A percentile compares a stretch with the other conserved stretches of the same genome.
phyloP scores from a whole-genome alignment of 1,284 basidiomycete species.

The Apiotrichum laibachii region DNA sequence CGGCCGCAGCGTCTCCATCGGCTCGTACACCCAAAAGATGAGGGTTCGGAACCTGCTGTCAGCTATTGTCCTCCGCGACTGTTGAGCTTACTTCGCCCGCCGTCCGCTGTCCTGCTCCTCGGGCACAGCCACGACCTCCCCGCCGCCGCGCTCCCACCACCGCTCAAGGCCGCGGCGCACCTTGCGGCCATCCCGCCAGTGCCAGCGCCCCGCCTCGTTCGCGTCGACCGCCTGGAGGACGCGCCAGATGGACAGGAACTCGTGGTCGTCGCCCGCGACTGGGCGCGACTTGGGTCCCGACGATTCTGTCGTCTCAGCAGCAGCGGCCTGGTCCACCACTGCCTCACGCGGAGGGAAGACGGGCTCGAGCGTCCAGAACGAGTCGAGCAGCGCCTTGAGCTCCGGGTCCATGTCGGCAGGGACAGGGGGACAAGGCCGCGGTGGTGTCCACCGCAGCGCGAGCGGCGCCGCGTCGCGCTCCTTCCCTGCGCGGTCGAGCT shows the following conservation, averaged over 20 bases:
- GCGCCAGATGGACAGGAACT: slow-evolving; percentile 62
- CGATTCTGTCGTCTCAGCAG: neutral
- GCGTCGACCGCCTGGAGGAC: slow-evolving; percentile 73
- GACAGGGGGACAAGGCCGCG: slow-evolving; percentile 43
- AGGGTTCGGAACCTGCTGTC: slow-evolving; percentile 69
- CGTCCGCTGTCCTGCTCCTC: slow-evolving; percentile 40
- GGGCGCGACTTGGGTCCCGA: slow-evolving; percentile 25
- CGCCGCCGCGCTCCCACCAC: slow-evolving; percentile 67
- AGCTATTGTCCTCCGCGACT: neutral
- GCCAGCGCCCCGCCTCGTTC: slow-evolving; percentile 77
- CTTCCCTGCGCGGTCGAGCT: slow-evolving; percentile 28
- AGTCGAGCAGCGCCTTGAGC: slow-evolving; percentile 32
- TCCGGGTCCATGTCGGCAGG: slow-evolving; percentile 28
- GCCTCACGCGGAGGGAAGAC: slow-evolving; percentile 25
- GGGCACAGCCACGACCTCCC: slow-evolving; percentile 57
- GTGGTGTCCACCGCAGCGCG: slow-evolving; percentile 33
- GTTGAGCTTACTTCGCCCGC: slow-evolving; percentile 21
- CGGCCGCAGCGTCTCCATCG: slow-evolving; percentile 61
- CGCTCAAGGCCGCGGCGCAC: slow-evolving; percentile 77
- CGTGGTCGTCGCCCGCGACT: slow-evolving; percentile 56
- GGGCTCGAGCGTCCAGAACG: slow-evolving; percentile 41
- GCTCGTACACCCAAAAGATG: slow-evolving; percentile 88
- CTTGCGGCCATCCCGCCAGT: slow-evolving; percentile 91
- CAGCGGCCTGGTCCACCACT: slow-evolving; percentile 34
- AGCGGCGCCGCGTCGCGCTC: slow-evolving; percentile 2